These are phyloP conservation scores for Flaveria bidentis DNA, from an alignment of 129 eudicot species.

Conservation along the genomic window DNA sequence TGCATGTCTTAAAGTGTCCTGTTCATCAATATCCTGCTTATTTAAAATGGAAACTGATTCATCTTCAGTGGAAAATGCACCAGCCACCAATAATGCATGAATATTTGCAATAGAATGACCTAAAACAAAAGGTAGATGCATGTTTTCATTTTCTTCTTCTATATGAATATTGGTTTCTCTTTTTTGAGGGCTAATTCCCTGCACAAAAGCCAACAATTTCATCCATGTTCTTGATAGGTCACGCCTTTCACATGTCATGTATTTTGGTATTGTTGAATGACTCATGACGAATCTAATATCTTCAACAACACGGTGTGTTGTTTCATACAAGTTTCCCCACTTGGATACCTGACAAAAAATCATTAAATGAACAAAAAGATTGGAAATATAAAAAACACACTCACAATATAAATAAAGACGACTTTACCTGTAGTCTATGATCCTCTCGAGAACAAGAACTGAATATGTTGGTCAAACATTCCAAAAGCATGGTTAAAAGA, in stretches of 20 bases:
- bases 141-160: slow-evolving; percentile 85
- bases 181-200: slow-evolving; percentile 96
- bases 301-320: slow-evolving; percentile 83
- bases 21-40: slow-evolving; percentile 64
- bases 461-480: slow-evolving; percentile 71
- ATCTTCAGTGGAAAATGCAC: slow-evolving; percentile 71
- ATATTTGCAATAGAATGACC: slow-evolving; percentile 79
- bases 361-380: background rate
- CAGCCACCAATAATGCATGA: slow-evolving; percentile 71
- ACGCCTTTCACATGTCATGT: slow-evolving; percentile 58
- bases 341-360: slow-evolving; percentile 58
- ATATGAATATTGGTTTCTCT: slow-evolving; percentile 81
- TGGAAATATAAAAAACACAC: background rate
- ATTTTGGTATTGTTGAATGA: slow-evolving; percentile 73
- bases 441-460: slow-evolving; percentile 71
- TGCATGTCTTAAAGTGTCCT: slow-evolving; percentile 70
- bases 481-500: slow-evolving; percentile 69
- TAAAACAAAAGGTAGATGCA: slow-evolving; percentile 77
- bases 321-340: slow-evolving; percentile 80
- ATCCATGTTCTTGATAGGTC: slow-evolving; percentile 78
- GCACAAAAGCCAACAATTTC: slow-evolving; percentile 79
- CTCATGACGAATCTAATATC: slow-evolving; percentile 93
- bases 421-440: slow-evolving; percentile 73
- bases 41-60: slow-evolving; percentile 38
- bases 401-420: background rate